A percentile compares a stretch with the other conserved stretches of the same genome.
Evolutionary conservation across 768 basidiomycete species (phyloP).

Genomic region (Calocera viscosa): DNA sequence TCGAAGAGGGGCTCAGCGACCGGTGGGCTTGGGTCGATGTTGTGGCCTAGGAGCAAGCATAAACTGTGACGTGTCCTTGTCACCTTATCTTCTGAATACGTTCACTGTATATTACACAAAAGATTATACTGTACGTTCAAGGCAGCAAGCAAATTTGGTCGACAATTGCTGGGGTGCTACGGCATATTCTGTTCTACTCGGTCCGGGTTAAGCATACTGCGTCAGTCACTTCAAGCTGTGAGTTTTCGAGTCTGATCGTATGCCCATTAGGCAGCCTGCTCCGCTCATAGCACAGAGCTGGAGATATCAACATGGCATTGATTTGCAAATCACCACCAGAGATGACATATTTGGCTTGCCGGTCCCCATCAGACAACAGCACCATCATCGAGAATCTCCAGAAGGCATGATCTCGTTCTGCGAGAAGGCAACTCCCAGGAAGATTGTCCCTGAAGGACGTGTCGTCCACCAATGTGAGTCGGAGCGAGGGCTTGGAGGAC

Average conservation of each 20-base stretch:
- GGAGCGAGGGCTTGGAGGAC: neutral
- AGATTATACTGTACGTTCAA: no score
- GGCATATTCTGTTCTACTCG: no score
- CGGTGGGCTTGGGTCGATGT: conserved; percentile 15
- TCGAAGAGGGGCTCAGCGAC: conserved; percentile 48
- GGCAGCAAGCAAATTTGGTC: no score
- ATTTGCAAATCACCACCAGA: no score
- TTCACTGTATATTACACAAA: no score
- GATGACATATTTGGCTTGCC: conserved; percentile 13
- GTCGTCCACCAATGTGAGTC: neutral
- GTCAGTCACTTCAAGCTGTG: no score
- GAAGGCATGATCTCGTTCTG: conserved; percentile 10
- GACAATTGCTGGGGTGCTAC: no score
- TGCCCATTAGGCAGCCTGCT: no score
- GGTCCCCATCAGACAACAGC: conserved; percentile 9
- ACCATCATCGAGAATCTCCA: conserved; percentile 14
- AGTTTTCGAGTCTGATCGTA: no score
- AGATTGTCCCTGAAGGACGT: neutral
- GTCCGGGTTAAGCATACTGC: no score
- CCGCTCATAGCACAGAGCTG: no score
- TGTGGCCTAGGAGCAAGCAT: neutral
- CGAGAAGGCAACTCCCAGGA: conserved; percentile 1
- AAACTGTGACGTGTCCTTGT: neutral
- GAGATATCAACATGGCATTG: no score
- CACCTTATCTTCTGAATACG: neutral